Percentiles rank a stretch among this genome's conserved stretches.
Evolutionary conservation across 2,329 filamentous ascomycete genomes (phyloP).

Genomic region (Claviceps africana): DNA sequence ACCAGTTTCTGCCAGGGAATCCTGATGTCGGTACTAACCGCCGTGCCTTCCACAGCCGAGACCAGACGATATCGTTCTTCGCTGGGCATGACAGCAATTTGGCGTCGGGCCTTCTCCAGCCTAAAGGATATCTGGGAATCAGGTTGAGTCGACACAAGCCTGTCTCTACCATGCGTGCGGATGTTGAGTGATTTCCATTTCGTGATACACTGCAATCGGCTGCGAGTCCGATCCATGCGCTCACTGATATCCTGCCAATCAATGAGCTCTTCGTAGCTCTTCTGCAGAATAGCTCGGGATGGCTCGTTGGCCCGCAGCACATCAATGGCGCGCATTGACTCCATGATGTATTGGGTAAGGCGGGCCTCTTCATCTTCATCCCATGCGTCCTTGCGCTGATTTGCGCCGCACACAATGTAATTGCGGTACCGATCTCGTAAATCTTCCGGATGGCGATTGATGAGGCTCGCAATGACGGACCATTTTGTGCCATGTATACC

Average conservation of each 20-base stretch:
- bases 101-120: conserved; percentile 27
- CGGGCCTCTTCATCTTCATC: conserved; percentile 41
- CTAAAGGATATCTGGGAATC: conserved; percentile 26
- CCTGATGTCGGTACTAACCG: conserved; percentile 26
- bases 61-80: conserved; percentile 31
- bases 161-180: conserved; percentile 19
- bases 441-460: conserved; percentile 52
- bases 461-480: conserved; percentile 43
- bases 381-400: conserved; percentile 43
- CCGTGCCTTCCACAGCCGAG: conserved; percentile 27
- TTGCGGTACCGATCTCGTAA: conserved; percentile 58
- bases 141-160: conserved; percentile 18
- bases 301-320: conserved; percentile 19
- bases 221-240: conserved; percentile 46
- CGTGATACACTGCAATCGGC: conserved; percentile 49
- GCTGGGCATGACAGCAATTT: conserved; percentile 27
- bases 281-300: conserved; percentile 19
- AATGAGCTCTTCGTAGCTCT: conserved; percentile 38
- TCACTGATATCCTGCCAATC: conserved; percentile 53
- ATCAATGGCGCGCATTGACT: conserved; percentile 36
- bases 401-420: conserved; percentile 45
- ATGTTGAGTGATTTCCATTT: conserved; percentile 47
- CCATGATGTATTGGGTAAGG: conserved; percentile 37
- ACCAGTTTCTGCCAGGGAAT: conserved; percentile 36
- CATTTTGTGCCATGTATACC: conserved; percentile 36